phyloP scores from a whole-genome alignment of 2,329 filamentous ascomycete species.

The Pseudofabraea citricarpa region DNA sequence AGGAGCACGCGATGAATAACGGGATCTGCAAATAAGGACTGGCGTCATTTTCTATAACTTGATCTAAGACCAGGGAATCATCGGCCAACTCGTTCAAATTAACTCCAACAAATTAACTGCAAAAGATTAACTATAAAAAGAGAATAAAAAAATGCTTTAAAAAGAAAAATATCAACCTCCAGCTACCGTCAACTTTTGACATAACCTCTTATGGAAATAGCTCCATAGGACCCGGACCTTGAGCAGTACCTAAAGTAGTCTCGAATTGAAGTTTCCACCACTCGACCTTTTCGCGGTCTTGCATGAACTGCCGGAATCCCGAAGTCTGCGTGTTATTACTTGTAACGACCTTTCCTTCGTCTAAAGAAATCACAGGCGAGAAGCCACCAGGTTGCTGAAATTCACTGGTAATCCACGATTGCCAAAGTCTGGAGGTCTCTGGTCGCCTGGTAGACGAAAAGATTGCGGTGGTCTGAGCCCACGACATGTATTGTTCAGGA shows the following conservation, averaged over 20 bases:
- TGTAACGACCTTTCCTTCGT: no score
- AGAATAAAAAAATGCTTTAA: no score
- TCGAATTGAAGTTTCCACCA: slow-evolving; percentile 33
- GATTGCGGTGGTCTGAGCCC: slow-evolving; percentile 45
- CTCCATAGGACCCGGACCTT: slow-evolving; percentile 35
- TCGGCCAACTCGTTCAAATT: no score
- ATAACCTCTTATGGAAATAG: no score
- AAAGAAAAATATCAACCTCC: no score
- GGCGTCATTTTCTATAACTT: no score
- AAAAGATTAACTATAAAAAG: no score
- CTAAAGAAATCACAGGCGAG: slow-evolving; percentile 25
- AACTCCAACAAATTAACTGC: no score
- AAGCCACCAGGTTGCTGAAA: slow-evolving; percentile 24
- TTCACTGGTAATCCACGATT: slow-evolving; percentile 36
- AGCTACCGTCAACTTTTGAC: no score
- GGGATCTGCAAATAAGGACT: no score
- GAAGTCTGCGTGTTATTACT: slow-evolving; percentile 26
- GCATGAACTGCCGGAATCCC: slow-evolving; percentile 31
- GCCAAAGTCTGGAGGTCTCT: slow-evolving; percentile 45
- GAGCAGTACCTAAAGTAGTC: slow-evolving; percentile 30
- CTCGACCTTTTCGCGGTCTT: slow-evolving; percentile 31
- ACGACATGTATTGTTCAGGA: slow-evolving; percentile 40
- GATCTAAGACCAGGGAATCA: no score
- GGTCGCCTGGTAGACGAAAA: slow-evolving; percentile 42
- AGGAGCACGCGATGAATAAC: no score